Evolutionary conservation across 805 yeast genomes (phyloP).

Genomic region (Vanderwaltozyma yarrowii): DNA sequence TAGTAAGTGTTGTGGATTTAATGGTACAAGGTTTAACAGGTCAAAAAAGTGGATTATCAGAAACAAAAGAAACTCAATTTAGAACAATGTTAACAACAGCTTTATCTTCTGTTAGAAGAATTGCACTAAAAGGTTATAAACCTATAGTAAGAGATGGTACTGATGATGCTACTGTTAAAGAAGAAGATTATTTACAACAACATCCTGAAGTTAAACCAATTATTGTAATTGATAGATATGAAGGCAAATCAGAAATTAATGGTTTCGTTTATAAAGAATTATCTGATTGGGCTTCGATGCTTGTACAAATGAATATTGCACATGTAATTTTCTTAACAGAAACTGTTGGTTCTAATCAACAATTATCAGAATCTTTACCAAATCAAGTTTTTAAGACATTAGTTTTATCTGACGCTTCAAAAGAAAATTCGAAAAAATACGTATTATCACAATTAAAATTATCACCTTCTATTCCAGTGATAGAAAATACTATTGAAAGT

Average conservation of each 20-base stretch:
- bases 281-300: slow-evolving; percentile 81
- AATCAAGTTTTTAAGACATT: slow-evolving; percentile 75
- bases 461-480: background rate
- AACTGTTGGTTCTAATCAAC: slow-evolving; percentile 67
- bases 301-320: slow-evolving; percentile 70
- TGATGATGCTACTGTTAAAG: slow-evolving; percentile 37
- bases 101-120: slow-evolving; percentile 59
- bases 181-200: slow-evolving; percentile 74
- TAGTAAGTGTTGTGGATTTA: slow-evolving; percentile 71
- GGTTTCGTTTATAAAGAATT: slow-evolving; percentile 61
- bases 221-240: slow-evolving; percentile 67
- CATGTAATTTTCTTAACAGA: slow-evolving; percentile 84
- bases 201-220: slow-evolving; percentile 83
- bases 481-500: slow-evolving; percentile 10
- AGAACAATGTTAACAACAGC: slow-evolving; percentile 70
- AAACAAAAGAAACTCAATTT: slow-evolving; percentile 69
- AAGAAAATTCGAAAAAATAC: slow-evolving; percentile 56
- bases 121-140: slow-evolving; percentile 41
- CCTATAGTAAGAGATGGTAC: slow-evolving; percentile 25
- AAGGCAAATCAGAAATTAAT: slow-evolving; percentile 47
- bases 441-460: slow-evolving; percentile 43
- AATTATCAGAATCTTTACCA: slow-evolving; percentile 65
- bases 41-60: slow-evolving; percentile 84
- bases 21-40: slow-evolving; percentile 88
- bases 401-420: slow-evolving; percentile 72